phyloP scores from a whole-genome alignment of 1,139 yeast genomes.

The Diutina siamensis region DNA sequence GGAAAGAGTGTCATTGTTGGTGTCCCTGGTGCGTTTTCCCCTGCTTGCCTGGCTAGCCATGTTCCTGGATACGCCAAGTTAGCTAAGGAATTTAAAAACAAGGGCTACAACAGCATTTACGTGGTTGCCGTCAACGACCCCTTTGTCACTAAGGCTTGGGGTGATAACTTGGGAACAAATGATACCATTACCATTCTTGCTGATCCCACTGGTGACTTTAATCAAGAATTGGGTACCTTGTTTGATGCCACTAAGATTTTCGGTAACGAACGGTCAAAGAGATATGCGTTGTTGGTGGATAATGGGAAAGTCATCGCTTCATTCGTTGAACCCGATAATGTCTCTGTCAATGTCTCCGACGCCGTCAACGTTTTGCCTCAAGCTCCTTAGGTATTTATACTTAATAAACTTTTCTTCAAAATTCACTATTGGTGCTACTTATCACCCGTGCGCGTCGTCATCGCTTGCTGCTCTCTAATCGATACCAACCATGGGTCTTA shows the following conservation, averaged over 20 bases:
- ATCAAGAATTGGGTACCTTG: slow-evolving; percentile 45
- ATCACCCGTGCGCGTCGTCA: not conserved
- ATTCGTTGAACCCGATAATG: slow-evolving; percentile 74
- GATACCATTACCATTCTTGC: slow-evolving; percentile 48
- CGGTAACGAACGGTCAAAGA: slow-evolving; percentile 63
- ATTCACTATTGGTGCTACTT: not conserved
- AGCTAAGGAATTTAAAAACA: slow-evolving; percentile 39
- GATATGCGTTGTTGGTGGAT: slow-evolving; percentile 68
- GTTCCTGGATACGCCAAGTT: slow-evolving; percentile 65
- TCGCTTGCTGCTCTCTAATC: not conserved
- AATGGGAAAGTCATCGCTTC: slow-evolving; percentile 57
- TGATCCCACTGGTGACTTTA: slow-evolving; percentile 66
- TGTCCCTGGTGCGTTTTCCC: slow-evolving; percentile 87
- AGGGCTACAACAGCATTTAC: slow-evolving; percentile 51
- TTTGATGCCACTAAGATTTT: slow-evolving; percentile 66
- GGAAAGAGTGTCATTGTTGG: slow-evolving; percentile 62
- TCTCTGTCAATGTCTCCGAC: slow-evolving; percentile 45
- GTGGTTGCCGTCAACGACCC: slow-evolving; percentile 79
- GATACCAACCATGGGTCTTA: slow-evolving; percentile 39
- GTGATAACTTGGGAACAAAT: slow-evolving; percentile 30
- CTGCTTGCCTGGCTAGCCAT: slow-evolving; percentile 71
- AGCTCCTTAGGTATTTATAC: slow-evolving; percentile 10
- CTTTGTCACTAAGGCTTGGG: slow-evolving; percentile 79
- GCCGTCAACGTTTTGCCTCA: slow-evolving; percentile 27
- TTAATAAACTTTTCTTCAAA: not conserved